phyloP scores from a whole-genome alignment of 306 rosid genomes.

The Vigna unguiculata region DNA sequence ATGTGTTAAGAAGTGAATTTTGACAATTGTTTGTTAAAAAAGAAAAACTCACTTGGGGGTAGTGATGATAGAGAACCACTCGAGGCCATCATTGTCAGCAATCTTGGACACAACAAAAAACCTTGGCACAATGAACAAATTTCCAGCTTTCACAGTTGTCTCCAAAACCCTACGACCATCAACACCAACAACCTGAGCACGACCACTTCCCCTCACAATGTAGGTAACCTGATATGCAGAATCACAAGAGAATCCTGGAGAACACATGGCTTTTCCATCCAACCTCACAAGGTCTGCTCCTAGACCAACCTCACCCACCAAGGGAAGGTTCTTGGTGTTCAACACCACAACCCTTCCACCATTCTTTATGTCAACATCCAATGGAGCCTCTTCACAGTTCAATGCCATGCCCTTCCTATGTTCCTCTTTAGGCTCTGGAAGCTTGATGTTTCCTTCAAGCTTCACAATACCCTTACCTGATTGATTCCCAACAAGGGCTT shows the following conservation, averaged over 20 bases:
- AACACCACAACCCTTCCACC: constrained; percentile 83
- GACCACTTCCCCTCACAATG: constrained; percentile 73
- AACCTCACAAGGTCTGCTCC: constrained; percentile 87
- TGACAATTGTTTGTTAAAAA: no score
- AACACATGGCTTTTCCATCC: constrained; percentile 84
- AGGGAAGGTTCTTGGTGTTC: constrained; percentile 86
- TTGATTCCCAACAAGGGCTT: constrained; percentile 64
- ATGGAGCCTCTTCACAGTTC: constrained; percentile 82
- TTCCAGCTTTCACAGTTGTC: constrained; percentile 71
- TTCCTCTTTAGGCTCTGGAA: constrained; percentile 66
- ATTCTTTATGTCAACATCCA: constrained; percentile 74
- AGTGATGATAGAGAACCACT: constrained; percentile 91
- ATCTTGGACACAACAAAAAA: constrained; percentile 88
- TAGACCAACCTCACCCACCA: constrained; percentile 81
- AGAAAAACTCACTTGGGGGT: constrained; percentile 67
- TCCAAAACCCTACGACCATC: constrained; percentile 80
- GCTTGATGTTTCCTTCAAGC: constrained; percentile 43
- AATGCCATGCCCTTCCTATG: constrained; percentile 69
- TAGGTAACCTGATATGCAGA: constrained; percentile 87
- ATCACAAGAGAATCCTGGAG: constrained; percentile 86
- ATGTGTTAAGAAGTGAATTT: no score
- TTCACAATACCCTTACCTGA: constrained; percentile 63
- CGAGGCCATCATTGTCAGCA: constrained; percentile 77
- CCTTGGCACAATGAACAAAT: constrained; percentile 85
- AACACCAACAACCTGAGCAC: constrained; percentile 77